These are phyloP conservation scores for Whalleya microplaca DNA, from an alignment of 2,329 filamentous ascomycete species.

Conservation along the genomic window DNA sequence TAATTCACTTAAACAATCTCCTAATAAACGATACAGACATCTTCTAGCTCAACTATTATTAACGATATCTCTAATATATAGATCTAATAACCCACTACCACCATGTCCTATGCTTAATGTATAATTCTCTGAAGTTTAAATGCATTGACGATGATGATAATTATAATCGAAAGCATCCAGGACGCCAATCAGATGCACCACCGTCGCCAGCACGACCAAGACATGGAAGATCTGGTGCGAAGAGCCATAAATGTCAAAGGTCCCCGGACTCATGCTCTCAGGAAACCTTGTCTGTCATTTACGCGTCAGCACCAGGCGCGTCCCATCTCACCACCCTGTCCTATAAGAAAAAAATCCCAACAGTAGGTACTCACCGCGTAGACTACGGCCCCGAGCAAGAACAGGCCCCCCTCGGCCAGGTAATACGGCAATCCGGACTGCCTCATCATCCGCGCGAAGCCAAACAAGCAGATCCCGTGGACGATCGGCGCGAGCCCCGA, in stretches of 20 bases:
- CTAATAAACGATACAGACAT: too few relatives aligned
- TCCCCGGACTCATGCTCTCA: conserved; percentile 45
- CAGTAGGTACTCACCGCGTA: conserved; percentile 43
- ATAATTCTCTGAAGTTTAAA: neutral
- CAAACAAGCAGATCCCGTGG: conserved; percentile 43
- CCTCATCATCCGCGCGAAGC: conserved; percentile 42
- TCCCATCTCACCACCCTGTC: too few relatives aligned
- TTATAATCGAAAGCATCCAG: conserved; percentile 35
- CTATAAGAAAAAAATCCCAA: too few relatives aligned
- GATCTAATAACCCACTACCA: too few relatives aligned
- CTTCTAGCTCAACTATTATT: too few relatives aligned
- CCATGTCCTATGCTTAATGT: too few relatives aligned
- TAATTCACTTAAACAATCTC: too few relatives aligned
- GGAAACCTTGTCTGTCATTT: conserved; percentile 45
- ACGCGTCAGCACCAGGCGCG: neutral
- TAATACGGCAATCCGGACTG: conserved; percentile 47
- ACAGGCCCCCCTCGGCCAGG: conserved; percentile 41
- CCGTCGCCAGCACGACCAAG: conserved; percentile 46
- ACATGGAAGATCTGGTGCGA: conserved; percentile 53
- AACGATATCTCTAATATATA: too few relatives aligned
- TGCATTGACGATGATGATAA: conserved; percentile 30
- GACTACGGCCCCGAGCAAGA: conserved; percentile 43
- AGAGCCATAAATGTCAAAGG: conserved; percentile 48
- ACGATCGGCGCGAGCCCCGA: conserved; percentile 44
- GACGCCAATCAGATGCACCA: conserved; percentile 44